phyloP scores from a whole-genome alignment of 768 basidiomycete genomes.

The Boletus rubroflammeus region DNA sequence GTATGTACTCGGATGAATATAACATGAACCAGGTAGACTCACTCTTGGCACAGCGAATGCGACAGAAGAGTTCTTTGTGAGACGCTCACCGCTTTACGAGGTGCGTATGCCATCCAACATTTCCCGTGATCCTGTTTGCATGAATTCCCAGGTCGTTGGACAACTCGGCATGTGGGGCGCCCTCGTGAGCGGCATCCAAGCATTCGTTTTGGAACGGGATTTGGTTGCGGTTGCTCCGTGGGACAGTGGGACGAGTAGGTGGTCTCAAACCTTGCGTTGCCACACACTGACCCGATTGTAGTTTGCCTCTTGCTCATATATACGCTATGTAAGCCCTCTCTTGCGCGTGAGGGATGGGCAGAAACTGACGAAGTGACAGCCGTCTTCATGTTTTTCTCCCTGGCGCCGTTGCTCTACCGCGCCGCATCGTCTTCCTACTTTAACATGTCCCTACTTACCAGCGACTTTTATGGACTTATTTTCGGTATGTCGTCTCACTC shows the following conservation, averaged over 20 bases:
- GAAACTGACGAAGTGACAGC: slow-evolving; percentile 36
- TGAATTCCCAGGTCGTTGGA: slow-evolving; percentile 57
- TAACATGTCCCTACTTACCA: slow-evolving; percentile 80
- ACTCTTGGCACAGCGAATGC: slow-evolving; percentile 61
- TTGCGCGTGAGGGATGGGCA: neutral
- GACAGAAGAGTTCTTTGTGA: slow-evolving; percentile 84
- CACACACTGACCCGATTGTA: slow-evolving; percentile 35
- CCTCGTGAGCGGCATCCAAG: slow-evolving; percentile 73
- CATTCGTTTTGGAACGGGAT: slow-evolving; percentile 66
- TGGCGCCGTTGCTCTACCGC: slow-evolving; percentile 79
- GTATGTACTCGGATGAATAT: slow-evolving; percentile 41
- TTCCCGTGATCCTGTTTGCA: neutral
- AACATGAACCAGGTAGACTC: neutral
- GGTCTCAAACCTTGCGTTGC: slow-evolving; percentile 14
- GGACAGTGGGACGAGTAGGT: slow-evolving; percentile 65
- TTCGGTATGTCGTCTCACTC: slow-evolving; percentile 42
- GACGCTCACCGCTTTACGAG: slow-evolving; percentile 77
- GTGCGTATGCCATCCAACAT: slow-evolving; percentile 24
- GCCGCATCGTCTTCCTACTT: slow-evolving; percentile 82
- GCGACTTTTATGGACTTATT: slow-evolving; percentile 83
- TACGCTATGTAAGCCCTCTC: slow-evolving; percentile 32
- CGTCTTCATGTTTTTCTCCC: slow-evolving; percentile 78
- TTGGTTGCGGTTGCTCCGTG: slow-evolving; percentile 61
- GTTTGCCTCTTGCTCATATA: slow-evolving; percentile 49
- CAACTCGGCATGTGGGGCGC: slow-evolving; percentile 83